Evolutionary conservation across 805 yeast genomes (phyloP).

Genomic region (Pichia membranifaciens): DNA sequence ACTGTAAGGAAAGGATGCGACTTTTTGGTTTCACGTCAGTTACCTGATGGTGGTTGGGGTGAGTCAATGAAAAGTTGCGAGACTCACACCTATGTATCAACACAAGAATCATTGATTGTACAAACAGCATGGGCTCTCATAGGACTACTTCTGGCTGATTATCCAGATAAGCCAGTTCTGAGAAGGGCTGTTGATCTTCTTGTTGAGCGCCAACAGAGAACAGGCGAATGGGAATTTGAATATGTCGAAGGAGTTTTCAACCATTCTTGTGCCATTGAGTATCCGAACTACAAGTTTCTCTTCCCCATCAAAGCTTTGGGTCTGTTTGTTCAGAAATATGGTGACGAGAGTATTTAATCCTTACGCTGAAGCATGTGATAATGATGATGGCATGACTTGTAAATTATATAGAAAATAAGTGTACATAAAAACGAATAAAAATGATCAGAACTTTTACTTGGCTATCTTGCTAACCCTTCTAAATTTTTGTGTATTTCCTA

Average conservation of each 20-base stretch:
- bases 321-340: constrained; percentile 37
- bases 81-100: constrained; percentile 63
- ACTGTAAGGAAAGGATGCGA: constrained; percentile 76
- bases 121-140: constrained; percentile 93
- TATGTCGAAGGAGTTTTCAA: constrained; percentile 94
- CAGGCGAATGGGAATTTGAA: constrained; percentile 85
- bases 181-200: constrained; percentile 57
- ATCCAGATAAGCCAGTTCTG: constrained; percentile 64
- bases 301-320: constrained; percentile 95
- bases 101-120: constrained; percentile 58
- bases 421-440: too few species aligned
- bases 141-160: constrained; percentile 72
- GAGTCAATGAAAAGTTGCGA: constrained; percentile 91
- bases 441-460: too few species aligned
- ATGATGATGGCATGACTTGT: too few species aligned
- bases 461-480: constrained; percentile 35
- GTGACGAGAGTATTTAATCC: constrained; percentile 17
- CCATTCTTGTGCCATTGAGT: constrained; percentile 87
- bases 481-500: constrained; percentile 83
- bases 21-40: constrained; percentile 68
- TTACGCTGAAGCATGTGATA: too few species aligned
- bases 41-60: constrained; percentile 95
- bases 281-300: constrained; percentile 84
- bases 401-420: background rate
- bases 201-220: constrained; percentile 56